Conservation (phyloP, 805 yeast species). For the Yamadazyma takamatsuzukensis region DNA sequence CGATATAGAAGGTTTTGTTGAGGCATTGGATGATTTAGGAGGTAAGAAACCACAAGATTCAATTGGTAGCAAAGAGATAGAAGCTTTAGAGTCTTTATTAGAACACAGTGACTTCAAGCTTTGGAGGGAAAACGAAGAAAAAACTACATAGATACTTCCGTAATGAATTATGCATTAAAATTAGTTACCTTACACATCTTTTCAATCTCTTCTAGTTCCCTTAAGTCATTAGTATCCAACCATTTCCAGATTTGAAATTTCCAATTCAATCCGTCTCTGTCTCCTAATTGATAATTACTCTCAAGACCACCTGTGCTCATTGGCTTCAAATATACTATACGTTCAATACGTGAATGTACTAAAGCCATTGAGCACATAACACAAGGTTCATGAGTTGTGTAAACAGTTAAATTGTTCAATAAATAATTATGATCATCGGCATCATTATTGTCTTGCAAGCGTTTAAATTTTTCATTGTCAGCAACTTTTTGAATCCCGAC, state of each 20-base stretch:
- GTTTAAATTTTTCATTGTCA: constrained; percentile 39
- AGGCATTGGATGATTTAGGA: constrained; percentile 3
- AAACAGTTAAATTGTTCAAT: constrained; percentile 73
- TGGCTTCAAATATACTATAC: constrained; percentile 57
- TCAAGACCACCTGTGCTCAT: constrained; percentile 51
- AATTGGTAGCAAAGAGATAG: background rate
- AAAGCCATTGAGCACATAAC: constrained; percentile 96
- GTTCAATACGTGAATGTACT: constrained; percentile 79
- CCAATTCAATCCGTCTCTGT: constrained; percentile 76
- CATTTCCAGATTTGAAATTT: constrained; percentile 80
- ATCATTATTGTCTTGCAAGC: constrained; percentile 14
- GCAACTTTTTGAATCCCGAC: constrained; percentile 66
- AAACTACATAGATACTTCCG: no score
- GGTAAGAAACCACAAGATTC: constrained; percentile 2
- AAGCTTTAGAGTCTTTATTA: constrained; percentile 3
- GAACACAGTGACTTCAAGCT: no score
- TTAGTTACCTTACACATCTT: constrained; percentile 1
- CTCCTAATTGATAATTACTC: constrained; percentile 70
- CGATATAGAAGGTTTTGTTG: constrained; percentile 6
- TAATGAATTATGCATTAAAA: no score
- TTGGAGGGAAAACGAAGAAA: no score
- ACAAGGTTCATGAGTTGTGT: constrained; percentile 94
- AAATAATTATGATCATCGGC: constrained; percentile 44
- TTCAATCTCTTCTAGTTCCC: constrained; percentile 3
- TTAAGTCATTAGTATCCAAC: constrained; percentile 25